Percentiles rank a stretch among this genome's conserved stretches.
Evolutionary conservation across 257 asterid species (phyloP).

Genomic region (Solanum tacnaense): DNA sequence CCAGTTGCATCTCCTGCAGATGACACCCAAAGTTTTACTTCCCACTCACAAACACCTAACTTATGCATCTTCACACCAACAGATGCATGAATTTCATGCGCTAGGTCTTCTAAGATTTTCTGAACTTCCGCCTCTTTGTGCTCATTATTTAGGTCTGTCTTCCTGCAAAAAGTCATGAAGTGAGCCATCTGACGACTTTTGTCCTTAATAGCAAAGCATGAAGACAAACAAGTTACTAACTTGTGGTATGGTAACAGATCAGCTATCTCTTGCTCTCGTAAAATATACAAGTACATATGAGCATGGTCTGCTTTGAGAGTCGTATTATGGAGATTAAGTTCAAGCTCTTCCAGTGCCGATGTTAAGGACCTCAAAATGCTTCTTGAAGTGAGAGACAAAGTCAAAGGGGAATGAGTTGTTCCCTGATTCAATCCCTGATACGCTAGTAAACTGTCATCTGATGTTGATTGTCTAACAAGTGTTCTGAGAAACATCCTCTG

Average conservation of each 20-base stretch:
- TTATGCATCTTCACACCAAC: constrained; percentile 93
- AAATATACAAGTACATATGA: constrained; percentile 78
- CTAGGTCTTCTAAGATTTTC: constrained; percentile 57
- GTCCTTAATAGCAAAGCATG: neutral
- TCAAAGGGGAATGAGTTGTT: constrained; percentile 40
- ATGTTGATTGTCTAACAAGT: constrained; percentile 82
- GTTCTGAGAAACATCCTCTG: constrained; percentile 91
- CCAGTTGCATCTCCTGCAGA: constrained; percentile 89
- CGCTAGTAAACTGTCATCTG: constrained; percentile 57
- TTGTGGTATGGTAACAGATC: constrained; percentile 77
- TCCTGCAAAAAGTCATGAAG: constrained; percentile 32
- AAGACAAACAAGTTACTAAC: constrained; percentile 30
- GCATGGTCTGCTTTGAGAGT: constrained; percentile 83
- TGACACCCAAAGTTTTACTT: constrained; percentile 86
- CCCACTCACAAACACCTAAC: constrained; percentile 92
- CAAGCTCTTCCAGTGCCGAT: constrained; percentile 98
- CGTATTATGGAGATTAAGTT: constrained; percentile 84
- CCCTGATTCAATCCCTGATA: constrained; percentile 54
- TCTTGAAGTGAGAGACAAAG: constrained; percentile 77
- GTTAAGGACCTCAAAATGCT: constrained; percentile 78
- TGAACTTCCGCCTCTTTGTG: constrained; percentile 59
- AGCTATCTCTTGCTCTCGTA: constrained; percentile 78
- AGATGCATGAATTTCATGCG: constrained; percentile 58
- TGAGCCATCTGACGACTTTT: neutral
- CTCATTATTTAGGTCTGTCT: constrained; percentile 36